Evolutionary conservation across 1,284 basidiomycete genomes (phyloP), one percentile per base, ranked within the genome.

Genomic region (Laetiporus sulphureus): DNA sequence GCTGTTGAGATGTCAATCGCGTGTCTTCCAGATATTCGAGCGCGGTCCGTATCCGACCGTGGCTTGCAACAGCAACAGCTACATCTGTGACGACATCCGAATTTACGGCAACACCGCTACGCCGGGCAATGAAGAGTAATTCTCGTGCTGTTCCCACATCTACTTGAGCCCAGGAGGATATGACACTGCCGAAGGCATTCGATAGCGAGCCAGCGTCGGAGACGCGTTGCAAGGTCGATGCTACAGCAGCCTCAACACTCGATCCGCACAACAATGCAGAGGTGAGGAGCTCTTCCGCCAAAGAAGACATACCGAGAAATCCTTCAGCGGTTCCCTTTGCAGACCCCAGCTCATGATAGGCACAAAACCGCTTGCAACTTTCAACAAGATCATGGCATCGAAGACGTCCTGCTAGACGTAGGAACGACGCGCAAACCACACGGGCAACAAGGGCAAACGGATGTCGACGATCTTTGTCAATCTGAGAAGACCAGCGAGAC

Each of bases 351-450:
- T n/a, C n/a, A n/a, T n/a, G n/a, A n/a, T n/a, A n/a, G n/a, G n/a
- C n/a, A n/a, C n/a, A n/a, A n/a, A n/a, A n/a, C n/a, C n/a, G n/a
- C n/a, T n/a, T n/a, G n/a, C n/a, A n/a, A n/a, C n/a, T n/a, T n/a
- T n/a, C n/a, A n/a, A n/a, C n/a, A n/a, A n/a, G n/a, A n/a, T n/a
- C n/a, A n/a, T n/a, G n/a, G n/a, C n/a, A n/a, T n/a, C n/a, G n/a
- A n/a, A n/a, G n/a, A n/a, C 55, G 48, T 13, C 62, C 63, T 4
- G 71, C 67, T 15, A 79, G 52, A 32, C 61, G 67, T 32, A 80
- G 54, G 53, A 80, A 76, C 3, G 70, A 63, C 2, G 65, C 58
- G 4, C 65, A 52, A 19, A 78, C 58, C 7, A 63, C 59, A 18
- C 66, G 64, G 22, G 57, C 47, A 15, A 67, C 59, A 5, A 50